These are phyloP conservation scores for Fraxinus anomala DNA, from an alignment of 257 asterid species.

Conservation along the genomic window DNA sequence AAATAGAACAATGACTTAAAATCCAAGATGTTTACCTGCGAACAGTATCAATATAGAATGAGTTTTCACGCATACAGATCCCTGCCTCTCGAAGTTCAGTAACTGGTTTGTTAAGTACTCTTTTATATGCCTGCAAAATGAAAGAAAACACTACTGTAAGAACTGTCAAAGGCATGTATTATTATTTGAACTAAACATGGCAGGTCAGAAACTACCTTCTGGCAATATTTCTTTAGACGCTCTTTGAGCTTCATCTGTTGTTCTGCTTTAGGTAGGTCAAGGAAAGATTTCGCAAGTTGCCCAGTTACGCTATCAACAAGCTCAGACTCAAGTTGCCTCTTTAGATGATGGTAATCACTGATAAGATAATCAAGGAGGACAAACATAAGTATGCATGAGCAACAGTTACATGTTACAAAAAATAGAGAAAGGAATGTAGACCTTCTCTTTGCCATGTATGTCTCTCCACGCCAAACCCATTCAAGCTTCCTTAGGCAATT, in stretches of 20 bases:
- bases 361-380: slow-evolving; percentile 28
- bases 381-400: slow-evolving; percentile 23
- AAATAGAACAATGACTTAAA: slow-evolving; percentile 17
- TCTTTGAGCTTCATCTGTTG: slow-evolving; percentile 89
- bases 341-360: slow-evolving; percentile 89
- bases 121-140: slow-evolving; percentile 75
- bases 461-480: slow-evolving; percentile 99
- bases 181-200: slow-evolving; percentile 23
- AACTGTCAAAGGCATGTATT: slow-evolving; percentile 25
- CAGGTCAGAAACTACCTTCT: slow-evolving; percentile 59
- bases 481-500: slow-evolving; percentile 96
- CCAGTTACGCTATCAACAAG: slow-evolving; percentile 62
- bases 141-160: slow-evolving; percentile 22
- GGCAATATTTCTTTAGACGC: slow-evolving; percentile 94
- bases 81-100: slow-evolving; percentile 97
- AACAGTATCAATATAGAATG: slow-evolving; percentile 96
- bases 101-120: slow-evolving; percentile 90
- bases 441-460: slow-evolving; percentile 97
- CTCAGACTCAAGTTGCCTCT: slow-evolving; percentile 98
- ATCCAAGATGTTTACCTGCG: slow-evolving; percentile 66
- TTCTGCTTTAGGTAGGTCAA: slow-evolving; percentile 87
- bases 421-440: slow-evolving; percentile 33
- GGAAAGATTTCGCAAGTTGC: slow-evolving; percentile 66
- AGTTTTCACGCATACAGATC: slow-evolving; percentile 98
- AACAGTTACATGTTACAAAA: slow-evolving; percentile 23